These are phyloP conservation scores for Paracorniculantispora psalliotae DNA, from an alignment of 2,329 filamentous ascomycete genomes.

Conservation along the genomic window DNA sequence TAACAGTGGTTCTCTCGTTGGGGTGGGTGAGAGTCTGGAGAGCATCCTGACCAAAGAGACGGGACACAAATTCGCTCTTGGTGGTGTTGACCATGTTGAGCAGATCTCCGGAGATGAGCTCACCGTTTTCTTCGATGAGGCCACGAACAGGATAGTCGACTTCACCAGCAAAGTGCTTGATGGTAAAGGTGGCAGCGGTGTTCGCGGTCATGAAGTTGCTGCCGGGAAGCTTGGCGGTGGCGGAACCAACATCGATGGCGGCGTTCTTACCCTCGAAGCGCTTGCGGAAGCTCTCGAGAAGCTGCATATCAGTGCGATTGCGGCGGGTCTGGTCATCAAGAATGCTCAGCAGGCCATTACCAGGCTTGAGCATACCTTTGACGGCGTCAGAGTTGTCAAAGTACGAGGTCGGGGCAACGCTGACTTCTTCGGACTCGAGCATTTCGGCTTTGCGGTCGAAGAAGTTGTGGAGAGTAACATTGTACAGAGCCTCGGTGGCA, in stretches of 20 bases:
- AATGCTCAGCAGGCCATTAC: slow-evolving; percentile 89
- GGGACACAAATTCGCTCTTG: slow-evolving; percentile 81
- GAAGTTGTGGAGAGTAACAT: slow-evolving; percentile 90
- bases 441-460: slow-evolving; percentile 92
- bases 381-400: slow-evolving; percentile 97
- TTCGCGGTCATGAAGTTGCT: slow-evolving; percentile 89
- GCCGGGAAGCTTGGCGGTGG: slow-evolving; percentile 72
- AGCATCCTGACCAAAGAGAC: slow-evolving; percentile 93
- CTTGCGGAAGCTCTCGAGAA: slow-evolving; percentile 85
- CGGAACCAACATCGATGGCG: slow-evolving; percentile 72
- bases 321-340: slow-evolving; percentile 92
- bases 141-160: slow-evolving; percentile 88
- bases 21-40: slow-evolving; percentile 91
- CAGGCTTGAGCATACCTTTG: slow-evolving; percentile 82
- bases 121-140: slow-evolving; percentile 90
- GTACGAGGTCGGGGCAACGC: slow-evolving; percentile 86
- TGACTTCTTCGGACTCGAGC: slow-evolving; percentile 89
- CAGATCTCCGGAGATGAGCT: slow-evolving; percentile 90
- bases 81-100: slow-evolving; percentile 89
- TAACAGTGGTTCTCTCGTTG: slow-evolving; percentile 80
- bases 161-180: slow-evolving; percentile 94
- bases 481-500: slow-evolving; percentile 86
- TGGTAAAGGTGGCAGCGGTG: slow-evolving; percentile 73
- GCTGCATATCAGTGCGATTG: slow-evolving; percentile 80
- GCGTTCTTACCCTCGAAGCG: slow-evolving; percentile 93